phyloP scores from a whole-genome alignment of 2,329 filamentous ascomycete species.

The Rosellinia necatrix region DNA sequence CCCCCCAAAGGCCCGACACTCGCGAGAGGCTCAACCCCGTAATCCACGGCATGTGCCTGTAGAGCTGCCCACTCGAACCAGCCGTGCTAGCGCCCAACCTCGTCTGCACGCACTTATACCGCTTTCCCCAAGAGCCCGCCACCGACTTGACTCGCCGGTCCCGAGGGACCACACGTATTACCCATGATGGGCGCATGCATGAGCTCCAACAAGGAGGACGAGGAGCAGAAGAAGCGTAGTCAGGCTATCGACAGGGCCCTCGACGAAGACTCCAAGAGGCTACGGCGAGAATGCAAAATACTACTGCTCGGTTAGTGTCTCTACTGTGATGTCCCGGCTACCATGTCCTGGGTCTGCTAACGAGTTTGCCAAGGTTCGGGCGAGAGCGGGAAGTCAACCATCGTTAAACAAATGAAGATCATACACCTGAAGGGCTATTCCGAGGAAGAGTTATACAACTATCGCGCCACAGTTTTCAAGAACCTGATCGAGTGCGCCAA shows the following conservation, averaged over 20 bases:
- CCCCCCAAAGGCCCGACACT: not conserved
- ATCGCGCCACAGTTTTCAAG: constrained; percentile 96
- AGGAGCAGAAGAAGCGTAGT: constrained; percentile 93
- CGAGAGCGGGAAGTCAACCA: constrained; percentile 98
- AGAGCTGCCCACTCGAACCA: constrained; percentile 17
- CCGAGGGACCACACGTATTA: constrained; percentile 19
- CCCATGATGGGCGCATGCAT: constrained; percentile 85
- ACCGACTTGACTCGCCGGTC: constrained; percentile 19
- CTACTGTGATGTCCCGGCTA: not conserved
- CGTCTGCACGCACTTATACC: constrained; percentile 4
- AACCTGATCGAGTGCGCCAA: constrained; percentile 97
- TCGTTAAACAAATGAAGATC: constrained; percentile 99
- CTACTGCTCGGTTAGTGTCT: constrained; percentile 76
- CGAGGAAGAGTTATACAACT: constrained; percentile 89
- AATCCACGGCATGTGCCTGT: constrained; percentile 23
- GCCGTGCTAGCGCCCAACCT: constrained; percentile 9
- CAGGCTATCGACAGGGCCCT: constrained; percentile 92
- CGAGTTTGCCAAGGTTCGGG: constrained; percentile 70
- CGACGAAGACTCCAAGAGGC: constrained; percentile 89
- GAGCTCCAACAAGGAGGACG: constrained; percentile 84
- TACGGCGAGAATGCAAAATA: constrained; percentile 99
- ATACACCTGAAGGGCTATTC: constrained; percentile 98
- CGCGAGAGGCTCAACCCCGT: constrained; percentile 2
- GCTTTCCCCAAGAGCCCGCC: not conserved
- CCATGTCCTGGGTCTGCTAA: constrained; percentile 21